Base-by-base conservation (phyloP, 2,329 filamentous ascomycete genomes). In the Hypoxylon sp. region DNA sequence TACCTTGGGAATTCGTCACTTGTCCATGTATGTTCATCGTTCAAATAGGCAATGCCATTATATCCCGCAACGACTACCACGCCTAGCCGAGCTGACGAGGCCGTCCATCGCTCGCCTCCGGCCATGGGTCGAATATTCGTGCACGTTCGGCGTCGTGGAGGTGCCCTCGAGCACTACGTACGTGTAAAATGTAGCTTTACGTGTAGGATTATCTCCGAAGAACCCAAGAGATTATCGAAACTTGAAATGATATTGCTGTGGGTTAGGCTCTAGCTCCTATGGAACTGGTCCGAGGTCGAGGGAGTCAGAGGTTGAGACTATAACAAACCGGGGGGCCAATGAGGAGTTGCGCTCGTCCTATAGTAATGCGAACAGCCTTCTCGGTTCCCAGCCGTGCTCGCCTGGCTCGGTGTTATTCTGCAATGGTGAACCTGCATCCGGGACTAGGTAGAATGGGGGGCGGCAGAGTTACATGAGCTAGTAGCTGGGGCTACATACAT, bases 361-460 rank as follows among this genome's bases (percentile, higher is more conserved):
- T 38, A 45, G 41, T 27, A 24, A n/a, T 48, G 24, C 35, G 31
- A 46, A 58, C 41, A 51, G 35, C 20, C 29, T 10, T 56, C 40
- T 48, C 33, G 18, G 24, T 31, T 54, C 41, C 42, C 33, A 56
- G 17, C 43, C 35, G 33, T 55, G 53, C 58, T 35, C 31, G 31
- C 31, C 31, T 35, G 31, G 31, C 31, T 66, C 63, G 60, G 65
- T 58, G 56, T 61, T 66, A 67, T 64, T 68, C 57, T 63, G 66
- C 60, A 65, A 58, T n/a, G 55, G 59, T 43, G 56, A 66, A 62
- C 55, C 56, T 62, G 59, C 49, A 53, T 58, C 55, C 47, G 37
- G 63, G 49, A 53, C 55, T 49, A 55, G 51, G 35, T 48, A 43
- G 38, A 57, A 58, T 51, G 50, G 60, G 50, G n/a, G 63, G 51